Evolutionary conservation across 2,329 filamentous ascomycete species (phyloP).

Genomic region (Aspergillus quadrilineatus): DNA sequence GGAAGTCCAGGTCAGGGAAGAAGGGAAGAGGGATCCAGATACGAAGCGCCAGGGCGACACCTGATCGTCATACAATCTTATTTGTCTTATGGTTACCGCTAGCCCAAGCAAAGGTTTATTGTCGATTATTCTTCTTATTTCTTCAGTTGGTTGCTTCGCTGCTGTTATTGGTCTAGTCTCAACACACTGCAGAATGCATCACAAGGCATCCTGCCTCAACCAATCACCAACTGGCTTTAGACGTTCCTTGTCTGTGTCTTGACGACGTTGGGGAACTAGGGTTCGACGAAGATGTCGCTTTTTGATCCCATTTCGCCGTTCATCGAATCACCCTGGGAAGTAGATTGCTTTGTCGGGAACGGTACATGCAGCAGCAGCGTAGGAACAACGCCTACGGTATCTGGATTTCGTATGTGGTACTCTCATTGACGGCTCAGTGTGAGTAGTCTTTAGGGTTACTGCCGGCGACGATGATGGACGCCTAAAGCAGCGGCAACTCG

Average conservation of each 20-base stretch:
- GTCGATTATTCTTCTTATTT: constrained; percentile 9
- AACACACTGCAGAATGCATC: constrained; percentile 3
- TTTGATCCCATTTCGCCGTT: background rate
- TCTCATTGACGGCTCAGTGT: background rate
- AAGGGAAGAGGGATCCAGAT: background rate
- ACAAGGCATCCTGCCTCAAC: background rate
- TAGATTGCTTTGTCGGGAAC: constrained; percentile 14
- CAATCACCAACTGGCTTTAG: background rate
- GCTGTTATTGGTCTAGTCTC: background rate
- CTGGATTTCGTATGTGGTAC: background rate
- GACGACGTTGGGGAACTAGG: background rate
- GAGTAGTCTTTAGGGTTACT: background rate
- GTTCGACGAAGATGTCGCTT: background rate
- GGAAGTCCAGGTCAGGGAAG: background rate
- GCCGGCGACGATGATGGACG: constrained; percentile 22
- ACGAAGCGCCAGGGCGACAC: constrained; percentile 6
- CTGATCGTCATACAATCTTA: constrained; percentile 9
- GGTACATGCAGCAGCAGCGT: constrained; percentile 14
- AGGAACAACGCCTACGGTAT: constrained; percentile 9
- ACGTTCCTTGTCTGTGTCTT: background rate
- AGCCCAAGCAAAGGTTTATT: constrained; percentile 7
- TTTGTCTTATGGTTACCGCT: constrained; percentile 5
- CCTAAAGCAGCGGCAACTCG: constrained; percentile 31
- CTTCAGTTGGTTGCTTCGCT: constrained; percentile 5
- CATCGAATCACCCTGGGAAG: constrained; percentile 15